These are phyloP conservation scores for Artemisia argyi DNA, from an alignment of 129 eudicot species.

Conservation along the genomic window DNA sequence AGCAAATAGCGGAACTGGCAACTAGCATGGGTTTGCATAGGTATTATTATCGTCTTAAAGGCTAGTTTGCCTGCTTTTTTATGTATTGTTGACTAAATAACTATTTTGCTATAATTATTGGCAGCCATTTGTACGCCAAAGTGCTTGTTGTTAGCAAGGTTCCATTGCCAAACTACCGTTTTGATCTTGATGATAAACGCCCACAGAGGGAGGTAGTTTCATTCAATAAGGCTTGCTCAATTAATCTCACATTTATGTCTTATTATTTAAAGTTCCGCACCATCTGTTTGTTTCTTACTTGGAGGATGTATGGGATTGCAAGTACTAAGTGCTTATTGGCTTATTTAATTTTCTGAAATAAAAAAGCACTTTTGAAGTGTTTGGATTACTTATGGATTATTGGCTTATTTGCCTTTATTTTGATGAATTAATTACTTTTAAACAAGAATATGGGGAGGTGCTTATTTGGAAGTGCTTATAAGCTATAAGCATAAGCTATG, in stretches of 20 bases:
- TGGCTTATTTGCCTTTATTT: no score
- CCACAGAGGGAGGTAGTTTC: constrained; percentile 89
- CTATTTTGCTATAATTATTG: constrained; percentile 10
- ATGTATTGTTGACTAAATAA: constrained; percentile 9
- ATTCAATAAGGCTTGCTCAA: constrained; percentile 8
- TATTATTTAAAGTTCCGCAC: no score
- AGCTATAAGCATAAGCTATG: no score
- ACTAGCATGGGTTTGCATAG: constrained; percentile 76
- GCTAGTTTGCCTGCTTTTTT: neutral
- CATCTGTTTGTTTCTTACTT: no score
- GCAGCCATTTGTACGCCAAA: constrained; percentile 85
- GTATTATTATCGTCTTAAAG: constrained; percentile 33
- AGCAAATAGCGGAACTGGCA: constrained; percentile 70
- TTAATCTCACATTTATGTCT: neutral
- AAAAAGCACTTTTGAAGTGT: no score
- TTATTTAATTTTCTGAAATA: no score
- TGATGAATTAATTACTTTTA: no score
- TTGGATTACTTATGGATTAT: no score
- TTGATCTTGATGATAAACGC: constrained; percentile 96
- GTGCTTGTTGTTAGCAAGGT: constrained; percentile 88
- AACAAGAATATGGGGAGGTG: no score
- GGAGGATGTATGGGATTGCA: no score
- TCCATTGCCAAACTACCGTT: constrained; percentile 92
- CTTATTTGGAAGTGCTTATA: no score
- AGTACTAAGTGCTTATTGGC: no score